Base-by-base conservation (phyloP, 345 rosid species). In the Corchorus capsularis region DNA sequence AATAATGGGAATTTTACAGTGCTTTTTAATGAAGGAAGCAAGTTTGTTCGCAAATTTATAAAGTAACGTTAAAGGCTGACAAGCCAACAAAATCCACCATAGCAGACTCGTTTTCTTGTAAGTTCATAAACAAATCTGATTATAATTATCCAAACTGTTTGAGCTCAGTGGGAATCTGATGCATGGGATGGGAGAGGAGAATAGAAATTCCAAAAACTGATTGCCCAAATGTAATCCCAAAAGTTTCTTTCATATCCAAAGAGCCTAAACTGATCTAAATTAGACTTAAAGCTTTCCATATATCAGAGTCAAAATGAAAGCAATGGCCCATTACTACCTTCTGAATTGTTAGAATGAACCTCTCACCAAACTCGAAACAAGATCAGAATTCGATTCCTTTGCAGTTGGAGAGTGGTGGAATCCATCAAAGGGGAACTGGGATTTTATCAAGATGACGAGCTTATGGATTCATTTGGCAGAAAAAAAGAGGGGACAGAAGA, bases 391-490 rank as follows among this genome's bases (percentile, higher is more conserved):
- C 47, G 47, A 45, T 45, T 45, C 9, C 1, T 13, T 46, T n/a
- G 41, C 16, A 4, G 53, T 49, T 13, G 4, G 16, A 49, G 53
- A 49, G 53, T 49, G 37, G 72, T 63, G 17, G 37, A 66, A 56
- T 13, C 60, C 59, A 71, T 2, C 50, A 32, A 63, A 15, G 32
- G 63, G 32, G 63, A 35, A 62, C 54, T 69, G 0, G 6, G 6
- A 62, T 50, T 43, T 57, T 22, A 12, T 14, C 34, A 68, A 17
- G 69, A 68, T 4, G 32, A 35, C 19, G 5, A 20, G 39, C 53
- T 70, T 46, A 52, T 35, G 61, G 27, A 56, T 71, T 75, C 47
- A 63, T 57, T 76, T 64, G 46, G 27, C 10, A 7, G 56, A 37
- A 54, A 32, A 34, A 43, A 72, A 20, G 68, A 75, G 50, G 53